Evolutionary conservation across 1,139 yeast species (phyloP).

Genomic region (Pichia sp.): DNA sequence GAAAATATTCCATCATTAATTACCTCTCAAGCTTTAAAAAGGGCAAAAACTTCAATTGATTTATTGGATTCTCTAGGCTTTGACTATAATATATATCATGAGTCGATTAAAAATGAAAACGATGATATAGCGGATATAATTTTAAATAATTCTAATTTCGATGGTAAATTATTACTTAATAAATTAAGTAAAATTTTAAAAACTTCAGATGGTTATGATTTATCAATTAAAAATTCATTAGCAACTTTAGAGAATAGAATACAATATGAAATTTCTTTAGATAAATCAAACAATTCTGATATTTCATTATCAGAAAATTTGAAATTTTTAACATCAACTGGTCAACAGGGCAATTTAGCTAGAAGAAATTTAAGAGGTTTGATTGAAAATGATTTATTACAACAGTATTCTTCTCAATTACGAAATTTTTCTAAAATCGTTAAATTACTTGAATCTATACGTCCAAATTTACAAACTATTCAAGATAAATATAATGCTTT

Average conservation of each 20-base stretch:
- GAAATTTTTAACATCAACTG: conserved; percentile 43
- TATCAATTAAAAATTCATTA: conserved; percentile 44
- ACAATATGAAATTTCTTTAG: conserved; percentile 15
- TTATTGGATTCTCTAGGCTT: conserved; percentile 16
- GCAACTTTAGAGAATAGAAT: conserved; percentile 40
- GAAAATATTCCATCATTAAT: too few species aligned
- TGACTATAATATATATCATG: conserved; percentile 4
- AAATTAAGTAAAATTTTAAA: conserved; percentile 33
- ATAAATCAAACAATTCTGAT: not conserved
- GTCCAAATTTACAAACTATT: conserved; percentile 36
- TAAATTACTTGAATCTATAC: conserved; percentile 40
- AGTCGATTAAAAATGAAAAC: conserved; percentile 2
- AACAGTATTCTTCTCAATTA: conserved; percentile 50
- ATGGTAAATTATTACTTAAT: conserved; percentile 37
- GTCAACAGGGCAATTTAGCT: conserved; percentile 49
- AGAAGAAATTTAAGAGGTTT: conserved; percentile 60
- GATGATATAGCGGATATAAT: conserved; percentile 2
- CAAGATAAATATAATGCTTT: conserved; percentile 36
- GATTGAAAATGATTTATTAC: conserved; percentile 65
- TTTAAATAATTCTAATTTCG: conserved; percentile 24
- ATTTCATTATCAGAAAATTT: not conserved
- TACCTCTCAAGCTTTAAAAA: conserved; percentile 18
- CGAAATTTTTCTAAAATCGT: conserved; percentile 59
- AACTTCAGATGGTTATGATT: conserved; percentile 33
- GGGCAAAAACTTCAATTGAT: conserved; percentile 32